Percentiles rank a stretch among this genome's conserved stretches.
Evolutionary conservation across 2,329 filamentous ascomycete genomes (phyloP).

Genomic region (Fusarium sp.): DNA sequence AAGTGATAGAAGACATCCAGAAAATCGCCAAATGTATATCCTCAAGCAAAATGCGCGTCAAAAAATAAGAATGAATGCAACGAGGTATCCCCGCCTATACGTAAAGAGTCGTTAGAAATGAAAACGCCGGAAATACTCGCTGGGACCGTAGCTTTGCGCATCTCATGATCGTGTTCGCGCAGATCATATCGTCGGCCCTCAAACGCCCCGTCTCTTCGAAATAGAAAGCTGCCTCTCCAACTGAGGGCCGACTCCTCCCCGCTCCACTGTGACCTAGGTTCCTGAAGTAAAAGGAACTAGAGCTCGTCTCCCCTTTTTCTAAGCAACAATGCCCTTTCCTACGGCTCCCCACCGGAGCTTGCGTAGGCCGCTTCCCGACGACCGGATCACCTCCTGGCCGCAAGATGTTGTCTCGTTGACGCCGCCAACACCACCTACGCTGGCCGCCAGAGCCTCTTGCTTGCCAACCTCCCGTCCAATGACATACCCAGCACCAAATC

Average conservation of each 20-base stretch:
- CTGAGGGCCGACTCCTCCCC: conserved; percentile 11
- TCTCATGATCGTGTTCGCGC: conserved; percentile 34
- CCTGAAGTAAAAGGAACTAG: conserved; percentile 8
- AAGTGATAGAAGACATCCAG: conserved; percentile 7
- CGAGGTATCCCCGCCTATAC: conserved; percentile 19
- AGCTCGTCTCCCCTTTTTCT: conserved; percentile 37
- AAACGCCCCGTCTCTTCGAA: conserved; percentile 18
- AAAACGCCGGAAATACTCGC: conserved; percentile 34
- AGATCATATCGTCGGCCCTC: conserved; percentile 21
- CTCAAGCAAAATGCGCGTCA: conserved; percentile 21
- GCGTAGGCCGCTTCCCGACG: conserved; percentile 66
- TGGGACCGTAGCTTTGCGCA: conserved; percentile 28
- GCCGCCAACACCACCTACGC: conserved; percentile 52
- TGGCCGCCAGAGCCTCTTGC: conserved; percentile 67
- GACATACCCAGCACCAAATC: conserved; percentile 79
- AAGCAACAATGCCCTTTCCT: conserved; percentile 66
- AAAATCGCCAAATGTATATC: conserved; percentile 35
- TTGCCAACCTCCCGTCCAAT: conserved; percentile 77
- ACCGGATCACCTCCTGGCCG: conserved; percentile 68
- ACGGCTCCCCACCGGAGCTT: conserved; percentile 70
- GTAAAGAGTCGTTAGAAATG: conserved; percentile 23
- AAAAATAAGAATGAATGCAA: conserved; percentile 23
- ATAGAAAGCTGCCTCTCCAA: conserved; percentile 5
- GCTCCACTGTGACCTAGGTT: not conserved
- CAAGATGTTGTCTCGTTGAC: conserved; percentile 66